These are phyloP conservation scores for Flaveria trinervia DNA, from an alignment of 129 eudicot genomes.

Conservation along the genomic window DNA sequence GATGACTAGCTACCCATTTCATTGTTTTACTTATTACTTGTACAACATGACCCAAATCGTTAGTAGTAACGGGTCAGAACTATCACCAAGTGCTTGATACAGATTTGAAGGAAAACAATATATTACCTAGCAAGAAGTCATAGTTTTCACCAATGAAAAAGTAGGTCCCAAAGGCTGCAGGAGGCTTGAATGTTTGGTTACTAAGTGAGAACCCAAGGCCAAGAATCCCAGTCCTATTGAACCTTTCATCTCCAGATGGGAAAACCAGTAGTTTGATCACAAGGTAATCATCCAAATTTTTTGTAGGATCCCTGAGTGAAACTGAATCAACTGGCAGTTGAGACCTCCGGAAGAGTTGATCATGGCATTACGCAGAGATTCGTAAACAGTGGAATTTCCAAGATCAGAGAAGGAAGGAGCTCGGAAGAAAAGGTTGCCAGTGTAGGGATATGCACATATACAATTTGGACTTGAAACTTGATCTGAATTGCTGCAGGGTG, in stretches of 20 bases:
- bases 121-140: slow-evolving; percentile 56
- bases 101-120: background rate
- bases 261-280: slow-evolving; percentile 49
- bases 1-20: background rate
- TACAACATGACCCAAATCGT: background rate
- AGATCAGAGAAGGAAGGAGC: slow-evolving; percentile 77
- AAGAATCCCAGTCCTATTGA: slow-evolving; percentile 60
- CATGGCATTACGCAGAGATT: slow-evolving; percentile 39
- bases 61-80: background rate
- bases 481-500: slow-evolving; percentile 38
- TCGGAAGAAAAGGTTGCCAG: slow-evolving; percentile 55
- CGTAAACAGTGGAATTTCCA: slow-evolving; percentile 28
- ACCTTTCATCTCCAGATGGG: slow-evolving; percentile 58
- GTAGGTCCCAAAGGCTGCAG: slow-evolving; percentile 63
- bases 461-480: slow-evolving; percentile 60
- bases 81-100: background rate
- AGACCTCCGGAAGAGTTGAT: slow-evolving; percentile 33
- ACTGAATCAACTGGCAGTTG: slow-evolving; percentile 64
- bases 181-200: slow-evolving; percentile 70
- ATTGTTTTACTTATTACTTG: background rate
- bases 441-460: slow-evolving; percentile 64
- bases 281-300: slow-evolving; percentile 49
- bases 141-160: slow-evolving; percentile 49
- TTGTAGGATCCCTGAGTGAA: slow-evolving; percentile 49
- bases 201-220: slow-evolving; percentile 54